Evolutionary conservation across 768 basidiomycete species (phyloP).

Genomic region (Chalciporus pseudorubinellus): DNA sequence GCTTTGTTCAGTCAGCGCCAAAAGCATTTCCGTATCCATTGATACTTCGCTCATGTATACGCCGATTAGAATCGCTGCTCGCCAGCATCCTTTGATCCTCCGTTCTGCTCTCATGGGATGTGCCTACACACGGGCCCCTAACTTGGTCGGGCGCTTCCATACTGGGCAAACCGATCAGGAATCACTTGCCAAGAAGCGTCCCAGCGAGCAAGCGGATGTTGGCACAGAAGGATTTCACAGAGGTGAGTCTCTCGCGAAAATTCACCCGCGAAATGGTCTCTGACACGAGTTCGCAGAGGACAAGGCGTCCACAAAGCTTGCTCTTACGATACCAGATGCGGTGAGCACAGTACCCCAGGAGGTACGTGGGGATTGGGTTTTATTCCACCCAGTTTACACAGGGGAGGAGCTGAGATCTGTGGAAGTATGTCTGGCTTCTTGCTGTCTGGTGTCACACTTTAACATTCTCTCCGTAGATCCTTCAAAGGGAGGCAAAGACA

Average conservation of each 20-base stretch:
- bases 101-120: constrained; percentile 12
- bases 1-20: not conserved
- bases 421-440: constrained; percentile 41
- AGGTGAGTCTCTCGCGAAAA: constrained; percentile 17
- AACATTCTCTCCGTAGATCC: constrained; percentile 46
- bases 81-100: constrained; percentile 4
- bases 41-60: constrained; percentile 12
- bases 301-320: constrained; percentile 14
- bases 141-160: constrained; percentile 22
- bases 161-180: constrained; percentile 20
- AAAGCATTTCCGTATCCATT: not conserved
- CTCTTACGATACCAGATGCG: constrained; percentile 34
- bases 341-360: constrained; percentile 54
- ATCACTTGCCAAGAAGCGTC: constrained; percentile 23
- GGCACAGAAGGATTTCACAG: constrained; percentile 38
- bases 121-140: constrained; percentile 3
- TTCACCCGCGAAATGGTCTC: not conserved
- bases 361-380: constrained; percentile 79
- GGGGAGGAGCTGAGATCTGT: constrained; percentile 69
- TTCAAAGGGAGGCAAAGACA: constrained; percentile 63
- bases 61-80: constrained; percentile 12
- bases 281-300: constrained; percentile 24
- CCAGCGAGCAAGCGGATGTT: constrained; percentile 19
- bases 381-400: constrained; percentile 92
- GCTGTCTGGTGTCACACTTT: not conserved